A percentile compares a stretch with the other conserved stretches of the same genome.
These are phyloP conservation scores for Moniliella sp. DNA, from an alignment of 1,284 basidiomycete genomes.

Conservation along the genomic window DNA sequence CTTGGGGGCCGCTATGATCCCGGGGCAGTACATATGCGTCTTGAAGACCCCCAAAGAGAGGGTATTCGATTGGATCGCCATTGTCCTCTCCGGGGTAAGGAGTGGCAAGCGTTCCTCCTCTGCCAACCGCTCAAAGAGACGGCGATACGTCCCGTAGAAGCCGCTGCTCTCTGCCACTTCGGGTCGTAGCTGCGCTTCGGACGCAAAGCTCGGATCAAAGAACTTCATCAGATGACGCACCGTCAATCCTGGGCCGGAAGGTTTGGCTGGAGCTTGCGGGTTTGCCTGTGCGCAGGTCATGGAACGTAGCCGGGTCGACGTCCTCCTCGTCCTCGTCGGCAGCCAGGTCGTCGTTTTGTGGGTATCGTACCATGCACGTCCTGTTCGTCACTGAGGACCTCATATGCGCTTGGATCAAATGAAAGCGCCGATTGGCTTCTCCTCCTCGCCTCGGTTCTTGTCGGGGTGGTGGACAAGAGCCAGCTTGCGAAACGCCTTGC, in stretches of 20 bases:
- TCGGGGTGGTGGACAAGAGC: slow-evolving; percentile 36
- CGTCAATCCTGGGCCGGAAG: slow-evolving; percentile 56
- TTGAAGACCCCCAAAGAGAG: slow-evolving; percentile 59
- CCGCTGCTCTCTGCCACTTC: slow-evolving; percentile 35
- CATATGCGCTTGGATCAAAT: slow-evolving; percentile 74
- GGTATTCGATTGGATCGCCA: slow-evolving; percentile 35
- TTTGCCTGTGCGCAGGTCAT: slow-evolving; percentile 55
- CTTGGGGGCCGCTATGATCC: slow-evolving; percentile 8
- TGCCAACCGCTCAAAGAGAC: slow-evolving; percentile 62
- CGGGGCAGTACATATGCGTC: slow-evolving; percentile 51
- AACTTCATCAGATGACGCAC: slow-evolving; percentile 63
- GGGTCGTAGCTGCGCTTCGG: slow-evolving; percentile 46
- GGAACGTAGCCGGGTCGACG: slow-evolving; percentile 38
- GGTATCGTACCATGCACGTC: slow-evolving; percentile 94
- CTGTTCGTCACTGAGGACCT: slow-evolving; percentile 42
- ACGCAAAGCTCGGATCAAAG: slow-evolving; percentile 48
- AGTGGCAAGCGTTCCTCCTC: slow-evolving; percentile 50
- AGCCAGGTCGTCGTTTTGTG: slow-evolving; percentile 54
- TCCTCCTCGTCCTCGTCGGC: slow-evolving; percentile 18
- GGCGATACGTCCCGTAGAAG: slow-evolving; percentile 73
- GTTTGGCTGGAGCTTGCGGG: slow-evolving; percentile 40
- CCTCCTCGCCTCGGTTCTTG: slow-evolving; percentile 43
- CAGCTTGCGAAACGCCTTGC: slow-evolving; percentile 27
- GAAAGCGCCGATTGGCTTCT: slow-evolving; percentile 67
- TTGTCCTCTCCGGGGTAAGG: slow-evolving; percentile 36